Conservation (phyloP, 225 moss, liverwort and hornwort genomes). For the Ulota crispa region DNA sequence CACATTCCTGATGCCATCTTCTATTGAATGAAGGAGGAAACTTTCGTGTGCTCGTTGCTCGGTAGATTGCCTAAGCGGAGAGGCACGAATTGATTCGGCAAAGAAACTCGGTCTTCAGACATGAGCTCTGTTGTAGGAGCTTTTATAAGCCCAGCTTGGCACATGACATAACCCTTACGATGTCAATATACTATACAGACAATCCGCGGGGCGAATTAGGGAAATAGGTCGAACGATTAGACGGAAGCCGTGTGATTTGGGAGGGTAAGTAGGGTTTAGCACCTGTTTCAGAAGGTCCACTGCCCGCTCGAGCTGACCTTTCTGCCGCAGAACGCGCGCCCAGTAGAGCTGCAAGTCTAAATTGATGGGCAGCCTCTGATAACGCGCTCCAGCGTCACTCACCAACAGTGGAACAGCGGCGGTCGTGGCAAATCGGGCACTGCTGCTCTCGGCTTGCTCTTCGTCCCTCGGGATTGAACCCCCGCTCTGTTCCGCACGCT, state of each 20-base stretch:
- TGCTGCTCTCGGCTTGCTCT: constrained; percentile 22
- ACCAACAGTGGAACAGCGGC: constrained; percentile 50
- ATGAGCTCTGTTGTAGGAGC: not conserved
- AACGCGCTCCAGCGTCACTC: constrained; percentile 50
- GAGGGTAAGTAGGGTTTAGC: constrained; percentile 16
- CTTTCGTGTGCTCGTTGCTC: not conserved
- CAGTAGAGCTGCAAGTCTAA: constrained; percentile 80
- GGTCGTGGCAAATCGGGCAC: constrained; percentile 21
- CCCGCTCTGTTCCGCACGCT: constrained; percentile 4
- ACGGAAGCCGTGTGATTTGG: not conserved
- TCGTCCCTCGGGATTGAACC: constrained; percentile 2
- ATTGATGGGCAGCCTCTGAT: constrained; percentile 71
- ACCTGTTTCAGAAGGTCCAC: constrained; percentile 69
- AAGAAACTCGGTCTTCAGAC: not conserved
- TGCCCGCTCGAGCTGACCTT: constrained; percentile 57
- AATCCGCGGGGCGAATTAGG: not conserved
- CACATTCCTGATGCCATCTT: not conserved
- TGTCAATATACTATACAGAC: not conserved
- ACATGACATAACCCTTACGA: not conserved
- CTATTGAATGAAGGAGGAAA: not conserved
- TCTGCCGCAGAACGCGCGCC: constrained; percentile 66
- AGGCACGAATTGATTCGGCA: not conserved
- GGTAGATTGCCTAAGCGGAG: not conserved
- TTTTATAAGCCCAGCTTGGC: not conserved
- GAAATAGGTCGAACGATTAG: not conserved